Evolutionary conservation across 257 asterid genomes (phyloP).

Genomic region (Ilex aquifolium): DNA sequence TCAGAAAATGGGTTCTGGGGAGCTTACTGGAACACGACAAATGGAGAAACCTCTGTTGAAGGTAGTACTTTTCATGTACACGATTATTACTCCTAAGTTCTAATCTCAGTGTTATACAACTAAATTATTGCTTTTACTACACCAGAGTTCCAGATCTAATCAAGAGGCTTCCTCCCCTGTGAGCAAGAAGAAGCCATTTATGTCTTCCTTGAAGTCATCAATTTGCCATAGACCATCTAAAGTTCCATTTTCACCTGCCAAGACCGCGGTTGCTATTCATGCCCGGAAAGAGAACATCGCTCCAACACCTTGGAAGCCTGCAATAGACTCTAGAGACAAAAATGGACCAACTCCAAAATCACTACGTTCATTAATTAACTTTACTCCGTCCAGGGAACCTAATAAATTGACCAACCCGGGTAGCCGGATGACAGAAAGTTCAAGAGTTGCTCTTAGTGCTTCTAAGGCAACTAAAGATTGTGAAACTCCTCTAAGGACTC

Average conservation of each 20-base stretch:
- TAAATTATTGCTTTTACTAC: slow-evolving; percentile 8
- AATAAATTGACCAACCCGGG: slow-evolving; percentile 27
- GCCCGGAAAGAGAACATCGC: slow-evolving; percentile 36
- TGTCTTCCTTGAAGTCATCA: slow-evolving; percentile 42
- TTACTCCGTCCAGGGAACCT: slow-evolving; percentile 40
- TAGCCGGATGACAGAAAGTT: slow-evolving; percentile 26
- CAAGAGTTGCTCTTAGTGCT: slow-evolving; percentile 21
- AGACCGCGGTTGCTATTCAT: slow-evolving; percentile 33
- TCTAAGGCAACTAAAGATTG: slow-evolving; percentile 28
- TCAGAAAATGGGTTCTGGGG: slow-evolving; percentile 38
- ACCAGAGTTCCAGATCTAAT: slow-evolving; percentile 30
- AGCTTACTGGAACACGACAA: slow-evolving; percentile 44
- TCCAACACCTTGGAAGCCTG: slow-evolving; percentile 30
- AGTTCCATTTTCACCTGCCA: slow-evolving; percentile 41
- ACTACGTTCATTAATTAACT: slow-evolving; percentile 36
- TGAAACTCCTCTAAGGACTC: slow-evolving; percentile 59
- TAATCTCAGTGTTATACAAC: too few species aligned
- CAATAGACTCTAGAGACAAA: slow-evolving; percentile 23
- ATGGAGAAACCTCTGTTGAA: slow-evolving; percentile 67
- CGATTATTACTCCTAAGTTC: background rate
- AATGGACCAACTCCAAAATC: slow-evolving; percentile 47
- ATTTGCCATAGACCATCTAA: slow-evolving; percentile 35
- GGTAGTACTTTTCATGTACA: slow-evolving; percentile 25
- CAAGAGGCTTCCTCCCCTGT: slow-evolving; percentile 39
- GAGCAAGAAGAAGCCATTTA: slow-evolving; percentile 48